These are phyloP conservation scores for Aspergillus latus DNA, from an alignment of 2,329 filamentous ascomycete genomes.

Conservation along the genomic window DNA sequence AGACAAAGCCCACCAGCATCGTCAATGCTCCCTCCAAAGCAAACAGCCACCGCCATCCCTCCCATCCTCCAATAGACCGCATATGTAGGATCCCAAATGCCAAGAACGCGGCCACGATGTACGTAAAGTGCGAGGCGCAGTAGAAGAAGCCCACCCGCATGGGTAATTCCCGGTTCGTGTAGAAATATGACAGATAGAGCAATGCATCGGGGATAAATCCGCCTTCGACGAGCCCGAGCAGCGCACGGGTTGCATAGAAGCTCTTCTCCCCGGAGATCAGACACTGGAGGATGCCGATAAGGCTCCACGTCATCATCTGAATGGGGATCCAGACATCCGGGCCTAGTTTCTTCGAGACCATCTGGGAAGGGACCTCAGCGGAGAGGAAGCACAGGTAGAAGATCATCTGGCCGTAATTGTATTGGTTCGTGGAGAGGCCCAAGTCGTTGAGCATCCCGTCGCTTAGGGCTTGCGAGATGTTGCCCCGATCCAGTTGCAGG, in stretches of 20 bases:
- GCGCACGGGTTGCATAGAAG: conserved; percentile 29
- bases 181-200: conserved; percentile 63
- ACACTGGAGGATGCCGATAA: conserved; percentile 25
- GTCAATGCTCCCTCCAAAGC: conserved; percentile 50
- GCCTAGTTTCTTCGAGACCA: conserved; percentile 31
- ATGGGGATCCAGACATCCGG: conserved; percentile 32
- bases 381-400: conserved; percentile 32
- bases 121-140: conserved; percentile 57
- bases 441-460: conserved; percentile 31
- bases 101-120: conserved; percentile 50
- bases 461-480: conserved; percentile 26
- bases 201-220: conserved; percentile 51
- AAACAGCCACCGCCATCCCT: conserved; percentile 48
- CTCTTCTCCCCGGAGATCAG: conserved; percentile 27
- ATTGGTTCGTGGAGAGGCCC: conserved; percentile 30
- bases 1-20: conserved; percentile 54
- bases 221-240: conserved; percentile 52
- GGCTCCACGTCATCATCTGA: conserved; percentile 22
- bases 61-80: conserved; percentile 33
- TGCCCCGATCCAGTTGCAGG: conserved; percentile 30
- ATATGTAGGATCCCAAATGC: conserved; percentile 47
- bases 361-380: conserved; percentile 34
- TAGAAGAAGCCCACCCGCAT: conserved; percentile 69
- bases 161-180: conserved; percentile 68
- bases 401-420: conserved; percentile 33